A percentile compares a stretch with the other conserved stretches of the same genome.
phyloP scores from a whole-genome alignment of 768 basidiomycete species.

The Amanita jacksonii region DNA sequence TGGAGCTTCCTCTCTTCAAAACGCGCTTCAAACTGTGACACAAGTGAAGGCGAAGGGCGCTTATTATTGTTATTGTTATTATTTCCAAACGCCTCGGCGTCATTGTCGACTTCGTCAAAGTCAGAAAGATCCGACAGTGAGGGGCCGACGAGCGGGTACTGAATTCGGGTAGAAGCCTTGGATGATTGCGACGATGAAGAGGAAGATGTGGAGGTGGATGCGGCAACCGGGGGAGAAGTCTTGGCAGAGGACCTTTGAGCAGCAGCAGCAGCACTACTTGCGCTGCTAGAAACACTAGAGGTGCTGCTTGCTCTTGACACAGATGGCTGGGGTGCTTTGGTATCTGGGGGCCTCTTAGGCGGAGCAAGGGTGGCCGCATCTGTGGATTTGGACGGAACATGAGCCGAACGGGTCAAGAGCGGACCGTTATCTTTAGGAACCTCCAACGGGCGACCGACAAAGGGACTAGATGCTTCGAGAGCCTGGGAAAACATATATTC shows the following conservation, averaged over 20 bases:
- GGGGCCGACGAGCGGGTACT: constrained; percentile 32
- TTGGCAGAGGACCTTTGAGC: no score
- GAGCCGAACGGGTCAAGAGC: background rate
- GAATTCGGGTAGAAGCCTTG: constrained; percentile 22
- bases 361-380: background rate
- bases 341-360: constrained; percentile 6
- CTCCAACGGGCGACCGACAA: background rate
- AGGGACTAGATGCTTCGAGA: constrained; percentile 2
- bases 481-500: constrained; percentile 8
- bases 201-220: no score
- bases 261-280: background rate
- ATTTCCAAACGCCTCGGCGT: constrained; percentile 8
- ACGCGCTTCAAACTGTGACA: constrained; percentile 22
- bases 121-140: constrained; percentile 15
- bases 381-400: background rate
- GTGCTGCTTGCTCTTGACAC: background rate
- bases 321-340: background rate
- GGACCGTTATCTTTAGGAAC: background rate
- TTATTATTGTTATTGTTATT: no score
- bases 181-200: background rate
- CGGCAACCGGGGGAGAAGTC: no score
- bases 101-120: constrained; percentile 17
- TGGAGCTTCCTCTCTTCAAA: constrained; percentile 37
- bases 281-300: no score
- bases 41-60: constrained; percentile 16